A percentile compares a stretch with the other conserved stretches of the same genome.
phyloP scores from a whole-genome alignment of 257 asterid genomes.

The Salvia hispanica region DNA sequence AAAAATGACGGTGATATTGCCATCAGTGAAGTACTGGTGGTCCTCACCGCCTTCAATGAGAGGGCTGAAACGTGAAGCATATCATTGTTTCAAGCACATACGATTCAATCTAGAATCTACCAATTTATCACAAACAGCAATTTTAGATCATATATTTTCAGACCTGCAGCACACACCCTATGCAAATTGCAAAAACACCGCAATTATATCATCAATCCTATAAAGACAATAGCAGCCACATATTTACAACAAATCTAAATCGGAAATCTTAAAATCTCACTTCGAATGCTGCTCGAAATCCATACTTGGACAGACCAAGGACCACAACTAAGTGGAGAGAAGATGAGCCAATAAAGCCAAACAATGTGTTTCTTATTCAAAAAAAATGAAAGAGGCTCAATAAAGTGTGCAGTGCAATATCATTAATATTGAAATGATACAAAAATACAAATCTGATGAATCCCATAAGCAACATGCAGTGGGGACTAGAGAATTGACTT shows the following conservation, averaged over 20 bases:
- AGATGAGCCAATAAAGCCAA: conserved; percentile 31
- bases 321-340: conserved; percentile 27
- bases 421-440: conserved; percentile 33
- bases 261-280: conserved; percentile 7
- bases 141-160: conserved; percentile 11
- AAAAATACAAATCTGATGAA: conserved; percentile 27
- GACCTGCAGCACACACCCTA: conserved; percentile 13
- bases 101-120: conserved; percentile 6
- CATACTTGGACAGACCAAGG: conserved; percentile 13
- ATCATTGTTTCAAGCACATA: neutral
- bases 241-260: conserved; percentile 10
- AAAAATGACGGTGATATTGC: conserved; percentile 1
- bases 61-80: conserved; percentile 11
- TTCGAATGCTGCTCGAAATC: neutral
- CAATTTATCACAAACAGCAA: conserved; percentile 1
- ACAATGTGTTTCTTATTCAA: conserved; percentile 15
- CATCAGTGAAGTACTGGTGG: conserved; percentile 10
- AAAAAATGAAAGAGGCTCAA: conserved; percentile 26
- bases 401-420: conserved; percentile 30
- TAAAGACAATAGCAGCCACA: conserved; percentile 19
- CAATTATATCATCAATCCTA: conserved; percentile 5
- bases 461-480: conserved; percentile 36
- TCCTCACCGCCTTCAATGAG: conserved; percentile 21
- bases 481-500: conserved; percentile 46
- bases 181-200: neutral